Base-by-base conservation (phyloP, 1,284 basidiomycete genomes). In the Agaricales sp. region DNA sequence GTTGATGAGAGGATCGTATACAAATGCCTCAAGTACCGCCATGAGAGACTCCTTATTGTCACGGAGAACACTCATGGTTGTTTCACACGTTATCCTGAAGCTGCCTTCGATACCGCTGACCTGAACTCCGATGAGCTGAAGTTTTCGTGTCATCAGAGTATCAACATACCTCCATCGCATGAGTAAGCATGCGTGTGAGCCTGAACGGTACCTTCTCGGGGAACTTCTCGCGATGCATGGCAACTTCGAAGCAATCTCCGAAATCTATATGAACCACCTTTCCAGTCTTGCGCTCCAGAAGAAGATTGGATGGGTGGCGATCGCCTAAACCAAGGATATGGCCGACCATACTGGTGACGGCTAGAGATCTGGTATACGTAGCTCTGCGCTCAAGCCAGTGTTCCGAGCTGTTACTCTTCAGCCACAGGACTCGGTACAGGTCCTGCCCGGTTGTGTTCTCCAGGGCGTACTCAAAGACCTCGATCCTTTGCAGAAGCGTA, bases 401-500 rank as follows among this genome's bases (percentile, higher is more conserved):
- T 60, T 99, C 96, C 2, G 96, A 99, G 61, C 90, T 94, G 52
- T 78, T 69, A 61, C 88, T 92, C 72, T 95, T 96, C 54, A 99
- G 74, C 96, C 96, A 99, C 14, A 99, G 71, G 19, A 99, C 93
- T 18, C 94, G 78, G 66, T 99, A 99, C n/a, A 99, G 74, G 65
- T 99, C 96, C 68, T 99, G 96, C 0, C 96, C 96, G 0, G 93
- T 97, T 0, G 96, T 99, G 61, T 99, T 99, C 67, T 99, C 95
- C 39, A 99, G 74, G 2, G 96, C 95, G 61, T 99, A 99, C 65
- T 99, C 93, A 67, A 99, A 99, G 16, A 99, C 96, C 63, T 99
- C 96, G 39, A 99, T 92, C 71, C 99, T 99, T 66, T 99, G 94
- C 52, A 99, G 77, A 2, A 98, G 73, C 24, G 90, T 93, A 39